phyloP scores from a whole-genome alignment of 768 basidiomycete species.

The Leccinum subtestaceum region DNA sequence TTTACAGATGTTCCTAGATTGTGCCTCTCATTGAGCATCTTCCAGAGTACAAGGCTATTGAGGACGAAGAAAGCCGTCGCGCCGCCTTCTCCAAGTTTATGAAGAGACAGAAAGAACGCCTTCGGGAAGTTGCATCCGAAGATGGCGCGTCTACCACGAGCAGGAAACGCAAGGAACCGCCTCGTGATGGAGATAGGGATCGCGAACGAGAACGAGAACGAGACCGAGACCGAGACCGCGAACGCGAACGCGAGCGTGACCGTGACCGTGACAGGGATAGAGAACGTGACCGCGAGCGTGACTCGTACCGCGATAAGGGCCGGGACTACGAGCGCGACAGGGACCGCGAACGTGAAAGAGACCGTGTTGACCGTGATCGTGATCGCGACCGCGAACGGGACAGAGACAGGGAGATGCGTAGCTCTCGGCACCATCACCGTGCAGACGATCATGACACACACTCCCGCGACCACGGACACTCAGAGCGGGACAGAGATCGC shows the following conservation, averaged over 20 bases:
- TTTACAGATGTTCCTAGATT: slow-evolving; percentile 40
- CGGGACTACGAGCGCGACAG: slow-evolving; percentile 39
- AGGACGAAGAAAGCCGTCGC: slow-evolving; percentile 81
- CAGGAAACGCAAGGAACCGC: slow-evolving; percentile 75
- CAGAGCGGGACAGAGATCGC: slow-evolving; percentile 35
- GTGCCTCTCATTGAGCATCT: slow-evolving; percentile 77
- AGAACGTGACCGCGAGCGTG: slow-evolving; percentile 21
- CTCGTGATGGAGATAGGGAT: slow-evolving; percentile 46
- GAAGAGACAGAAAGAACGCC: slow-evolving; percentile 88
- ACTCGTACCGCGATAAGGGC: slow-evolving; percentile 30
- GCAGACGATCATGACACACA: slow-evolving; percentile 34
- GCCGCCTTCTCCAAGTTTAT: slow-evolving; percentile 86
- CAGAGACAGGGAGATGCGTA: slow-evolving; percentile 40
- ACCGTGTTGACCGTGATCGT: slow-evolving; percentile 40
- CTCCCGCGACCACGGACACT: slow-evolving; percentile 34
- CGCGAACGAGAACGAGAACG: slow-evolving; percentile 41
- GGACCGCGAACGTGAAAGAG: slow-evolving; percentile 42
- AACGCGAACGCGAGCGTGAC: slow-evolving; percentile 17
- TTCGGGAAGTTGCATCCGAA: slow-evolving; percentile 74
- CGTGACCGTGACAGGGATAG: slow-evolving; percentile 32
- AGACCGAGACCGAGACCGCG: slow-evolving; percentile 27
- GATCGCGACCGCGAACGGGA: slow-evolving; percentile 42
- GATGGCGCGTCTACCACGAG: slow-evolving; percentile 80
- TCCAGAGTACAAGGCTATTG: slow-evolving; percentile 82
- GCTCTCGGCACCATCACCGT: slow-evolving; percentile 33